Base-by-base conservation (phyloP, 768 basidiomycete genomes). In the Leccinum incarnatum region DNA sequence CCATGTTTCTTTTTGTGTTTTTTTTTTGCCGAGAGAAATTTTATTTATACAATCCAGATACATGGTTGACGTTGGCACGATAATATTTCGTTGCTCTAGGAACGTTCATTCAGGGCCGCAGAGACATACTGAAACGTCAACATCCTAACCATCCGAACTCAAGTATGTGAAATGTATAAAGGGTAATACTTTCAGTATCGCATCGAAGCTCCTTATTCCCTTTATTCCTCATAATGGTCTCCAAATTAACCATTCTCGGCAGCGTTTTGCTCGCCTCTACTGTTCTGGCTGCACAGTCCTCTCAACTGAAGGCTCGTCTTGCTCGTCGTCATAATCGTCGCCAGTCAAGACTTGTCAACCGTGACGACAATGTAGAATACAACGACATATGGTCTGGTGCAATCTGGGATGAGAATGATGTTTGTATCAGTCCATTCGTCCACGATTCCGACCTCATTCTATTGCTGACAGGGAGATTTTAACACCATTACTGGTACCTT, bases 351-450 rank as follows among this genome's bases (percentile, higher is more conserved):
- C 61, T 51, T n/a, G 12, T 53, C 27, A 54, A 57, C 37, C 58
- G 37, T 19, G 1, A 65, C 17, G 55, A 55, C 5, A 12, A 51
- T 32, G 37, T 58, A 29, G 29, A 53, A 32, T 69, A 69, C 55
- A 59, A 55, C 36, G n/a, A 25, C 21, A 59, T 52, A 34, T 69
- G 69, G 64, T 55, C 66, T 51, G 68, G 66, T 53, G 69, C 60
- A 53, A 30, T 61, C 32, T 57, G 36, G 66, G 48, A 2, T 0
- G 32, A 57, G 60, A 21, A 12, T 40, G 15, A 21, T 6, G 68
- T 68, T 53, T 14, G 54, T 63, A 29, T 27, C n/a, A 21, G 42
- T 45, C 21, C 23, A 48, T 48, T 21, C 17, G 21, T n/a, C 3
- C 30, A 12, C 37, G 12, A 32, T 51, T 17, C 11, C 7, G 27